Evolutionary conservation across 768 basidiomycete species (phyloP), one percentile per base, ranked within the genome.

Genomic region (Ephemerocybe angulata): DNA sequence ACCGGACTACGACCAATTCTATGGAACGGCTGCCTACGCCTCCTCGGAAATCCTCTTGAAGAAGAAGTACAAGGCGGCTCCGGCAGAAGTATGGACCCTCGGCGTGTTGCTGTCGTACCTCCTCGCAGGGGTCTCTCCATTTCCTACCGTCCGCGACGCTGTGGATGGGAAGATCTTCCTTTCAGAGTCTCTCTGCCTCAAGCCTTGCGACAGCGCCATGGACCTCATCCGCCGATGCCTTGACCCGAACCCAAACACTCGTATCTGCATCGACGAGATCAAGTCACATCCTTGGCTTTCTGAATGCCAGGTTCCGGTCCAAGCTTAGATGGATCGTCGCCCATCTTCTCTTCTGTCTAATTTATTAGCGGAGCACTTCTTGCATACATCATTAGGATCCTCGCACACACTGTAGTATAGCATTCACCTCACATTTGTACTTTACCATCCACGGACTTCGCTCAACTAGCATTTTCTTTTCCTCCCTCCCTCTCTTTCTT

Each of bases 21-120:
- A 89, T 67, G 96, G 96, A 24, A 95, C 92, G 52, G 90, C 93
- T 6, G 95, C 94, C 41, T 99, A 98, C 65, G 96, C 96, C 3
- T 88, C 96, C 17, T 88, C 96, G 3, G 96, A 99, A 68, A 90
- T 98, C 59, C 84, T 98, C 42, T 83, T 82, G 28, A 93, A 93
- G 68, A 84, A 85, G 65, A 81, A 84, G 11, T 98, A 99, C 67
- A 90, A 90, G 56, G 94, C 96, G 0, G 85, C 93, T 0, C 94
- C 95, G 35, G 93, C 93, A 24, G 96, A 99, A 68, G 84, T 98
- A 41, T 99, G 96, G 96, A 92, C 90, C 7, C 82, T 97, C 22
- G 96, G 96, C 17, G 90, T 98, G 30, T 82, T 99, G 53, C 85
- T 99, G 62, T 96, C 93, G 43, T 97, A 93, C 67, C 80, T 99